Evolutionary conservation across 2,329 filamentous ascomycete species (phyloP), one percentile per base, ranked within the genome.

Genomic region (Alternaria sp.): DNA sequence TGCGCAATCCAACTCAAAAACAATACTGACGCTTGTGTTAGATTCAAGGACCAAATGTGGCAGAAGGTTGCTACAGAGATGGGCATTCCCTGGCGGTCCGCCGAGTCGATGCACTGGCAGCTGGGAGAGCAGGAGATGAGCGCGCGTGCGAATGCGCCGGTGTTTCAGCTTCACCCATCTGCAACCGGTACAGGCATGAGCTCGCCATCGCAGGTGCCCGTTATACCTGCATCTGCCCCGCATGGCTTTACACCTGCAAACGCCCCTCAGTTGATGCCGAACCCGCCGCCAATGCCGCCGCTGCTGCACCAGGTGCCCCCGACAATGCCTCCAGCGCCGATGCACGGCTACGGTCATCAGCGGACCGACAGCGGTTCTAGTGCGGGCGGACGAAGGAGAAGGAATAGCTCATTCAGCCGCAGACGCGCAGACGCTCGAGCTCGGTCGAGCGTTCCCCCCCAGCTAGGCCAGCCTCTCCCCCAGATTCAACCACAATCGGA

Each of bases 11-110:
- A 33, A 10, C 3, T n/a, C 29, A 54, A 36, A 57, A 26, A 36
- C 36, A 56, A 41, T 42, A 63, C 75, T 77, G 58, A 77, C 66
- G 34, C 28, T 44, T 42, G 40, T 24, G 46, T 31, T 75, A 98
- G 94, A 78, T 97, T 97, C 83, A 97, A 97, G 79, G 88, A 91
- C 63, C 93, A 98, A 74, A 98, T 98, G 92, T 99, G 94, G 94
- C 88, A 91, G 60, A 95, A 94, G 72, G 91, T 98, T 23, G 93
- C 93, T 40, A 92, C 95, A 76, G 94, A 98, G 78, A 94, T 99
- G 89, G 89, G 88, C 29, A 89, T 97, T 56, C 95, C 94, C 34
- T 98, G 94, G 94, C 86, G 95, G 72, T 93, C 95, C 17, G 94
- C 92, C 46, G 94, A 99, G 79, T 93, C 92, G 4, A 97, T 97